A percentile compares a stretch with the other conserved stretches of the same genome.
These are phyloP conservation scores for Euphorbia pulcherrima DNA, from an alignment of 345 rosid species.

Conservation along the genomic window DNA sequence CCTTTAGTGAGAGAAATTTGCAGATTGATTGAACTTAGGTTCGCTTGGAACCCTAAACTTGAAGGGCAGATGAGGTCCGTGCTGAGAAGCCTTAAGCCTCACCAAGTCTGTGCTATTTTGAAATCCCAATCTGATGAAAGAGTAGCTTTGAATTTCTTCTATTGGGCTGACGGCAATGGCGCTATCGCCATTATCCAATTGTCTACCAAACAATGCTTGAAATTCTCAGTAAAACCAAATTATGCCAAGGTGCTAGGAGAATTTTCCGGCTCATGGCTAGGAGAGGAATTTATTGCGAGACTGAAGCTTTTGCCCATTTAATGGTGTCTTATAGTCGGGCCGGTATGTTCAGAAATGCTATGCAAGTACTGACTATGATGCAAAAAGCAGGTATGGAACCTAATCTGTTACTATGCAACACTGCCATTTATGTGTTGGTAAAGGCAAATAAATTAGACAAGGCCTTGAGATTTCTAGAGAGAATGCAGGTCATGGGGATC, in stretches of 20 bases:
- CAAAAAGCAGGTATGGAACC: conserved; percentile 87
- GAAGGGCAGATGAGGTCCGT: conserved; percentile 62
- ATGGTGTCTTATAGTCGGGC: conserved; percentile 92
- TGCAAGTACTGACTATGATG: conserved; percentile 78
- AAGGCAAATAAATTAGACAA: conserved; percentile 61
- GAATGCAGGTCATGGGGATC: conserved; percentile 79
- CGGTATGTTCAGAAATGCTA: conserved; percentile 60
- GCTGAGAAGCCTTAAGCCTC: conserved; percentile 68
- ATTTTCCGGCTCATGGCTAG: conserved; percentile 70
- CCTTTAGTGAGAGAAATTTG: conserved; percentile 81
- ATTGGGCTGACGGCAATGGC: conserved; percentile 94
- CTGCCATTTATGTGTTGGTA: conserved; percentile 62
- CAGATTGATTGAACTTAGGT: conserved; percentile 62
- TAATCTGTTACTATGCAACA: conserved; percentile 62
- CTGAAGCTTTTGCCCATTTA: conserved; percentile 60
- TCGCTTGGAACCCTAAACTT: conserved; percentile 64
- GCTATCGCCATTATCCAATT: conserved; percentile 64
- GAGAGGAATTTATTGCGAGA: conserved; percentile 46
- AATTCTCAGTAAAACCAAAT: conserved; percentile 69
- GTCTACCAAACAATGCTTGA: conserved; percentile 76
- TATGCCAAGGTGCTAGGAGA: conserved; percentile 79
- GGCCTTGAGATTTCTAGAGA: conserved; percentile 66
- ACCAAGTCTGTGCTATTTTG: conserved; percentile 77
- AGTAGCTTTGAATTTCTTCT: conserved; percentile 74
- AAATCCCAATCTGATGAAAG: conserved; percentile 64